These are phyloP conservation scores for Rachicladosporium sp. DNA, from an alignment of 2,329 filamentous ascomycete species.

Conservation along the genomic window DNA sequence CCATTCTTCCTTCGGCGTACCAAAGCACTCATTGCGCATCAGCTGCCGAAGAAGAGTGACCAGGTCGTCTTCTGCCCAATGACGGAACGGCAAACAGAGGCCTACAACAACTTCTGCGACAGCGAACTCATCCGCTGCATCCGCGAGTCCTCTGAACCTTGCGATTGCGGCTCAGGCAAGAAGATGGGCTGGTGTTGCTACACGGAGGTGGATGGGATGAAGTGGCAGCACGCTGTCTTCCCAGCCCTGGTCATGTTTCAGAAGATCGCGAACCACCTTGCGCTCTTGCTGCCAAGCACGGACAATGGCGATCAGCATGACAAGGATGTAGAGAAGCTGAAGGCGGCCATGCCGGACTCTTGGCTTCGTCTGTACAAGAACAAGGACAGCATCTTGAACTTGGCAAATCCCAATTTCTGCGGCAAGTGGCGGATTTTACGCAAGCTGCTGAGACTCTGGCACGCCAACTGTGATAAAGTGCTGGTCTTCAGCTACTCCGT, in stretches of 20 bases:
- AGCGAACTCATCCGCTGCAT: slow-evolving; percentile 60
- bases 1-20: slow-evolving; percentile 84
- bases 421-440: slow-evolving; percentile 93
- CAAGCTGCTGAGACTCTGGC: slow-evolving; percentile 80
- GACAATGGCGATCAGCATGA: slow-evolving; percentile 56
- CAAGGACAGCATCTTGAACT: slow-evolving; percentile 66
- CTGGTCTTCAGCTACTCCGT: slow-evolving; percentile 92
- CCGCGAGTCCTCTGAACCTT: slow-evolving; percentile 53
- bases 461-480: slow-evolving; percentile 81
- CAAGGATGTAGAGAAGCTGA: slow-evolving; percentile 63
- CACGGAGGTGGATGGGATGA: slow-evolving; percentile 31
- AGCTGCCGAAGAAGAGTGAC: slow-evolving; percentile 89
- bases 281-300: slow-evolving; percentile 61
- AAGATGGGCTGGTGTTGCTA: slow-evolving; percentile 76
- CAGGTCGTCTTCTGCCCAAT: slow-evolving; percentile 90
- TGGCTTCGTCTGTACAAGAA: slow-evolving; percentile 65
- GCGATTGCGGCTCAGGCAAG: slow-evolving; percentile 56
- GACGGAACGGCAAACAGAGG: slow-evolving; percentile 65
- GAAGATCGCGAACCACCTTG: slow-evolving; percentile 84
- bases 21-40: slow-evolving; percentile 83
- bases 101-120: slow-evolving; percentile 72
- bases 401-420: slow-evolving; percentile 81
- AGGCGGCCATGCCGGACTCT: slow-evolving; percentile 58
- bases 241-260: slow-evolving; percentile 71
- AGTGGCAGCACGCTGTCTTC: slow-evolving; percentile 71